Percentiles rank a stretch among this genome's conserved stretches.
Conservation (phyloP, 495 filamentous ascomycete genomes). For the Neurospora sp. region DNA sequence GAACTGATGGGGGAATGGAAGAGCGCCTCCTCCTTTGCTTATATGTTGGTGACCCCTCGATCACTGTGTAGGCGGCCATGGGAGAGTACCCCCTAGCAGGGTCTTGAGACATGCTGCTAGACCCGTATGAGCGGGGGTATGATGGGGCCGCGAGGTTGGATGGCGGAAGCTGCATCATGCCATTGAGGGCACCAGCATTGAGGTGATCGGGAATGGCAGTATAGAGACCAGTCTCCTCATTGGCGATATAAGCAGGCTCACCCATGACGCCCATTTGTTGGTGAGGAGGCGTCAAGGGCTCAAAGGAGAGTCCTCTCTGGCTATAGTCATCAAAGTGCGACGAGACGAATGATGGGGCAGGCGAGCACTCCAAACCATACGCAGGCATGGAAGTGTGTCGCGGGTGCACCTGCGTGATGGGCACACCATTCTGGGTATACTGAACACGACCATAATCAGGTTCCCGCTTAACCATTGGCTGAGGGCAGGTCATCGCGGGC, state of each 20-base stretch:
- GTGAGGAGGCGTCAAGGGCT: constrained; percentile 92
- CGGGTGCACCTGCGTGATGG: constrained; percentile 69
- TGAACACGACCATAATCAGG: constrained; percentile 62
- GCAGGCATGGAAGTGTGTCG: constrained; percentile 95
- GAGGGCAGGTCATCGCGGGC: constrained; percentile 51
- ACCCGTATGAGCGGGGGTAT: constrained; percentile 62
- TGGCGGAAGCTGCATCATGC: constrained; percentile 84
- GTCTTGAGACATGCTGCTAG: constrained; percentile 41
- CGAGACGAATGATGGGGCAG: constrained; percentile 92
- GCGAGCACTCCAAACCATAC: constrained; percentile 89
- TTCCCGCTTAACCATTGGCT: constrained; percentile 72
- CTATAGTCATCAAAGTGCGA: constrained; percentile 97
- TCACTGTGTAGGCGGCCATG: constrained; percentile 67
- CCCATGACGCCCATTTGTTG: constrained; percentile 64
- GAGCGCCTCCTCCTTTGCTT: constrained; percentile 92
- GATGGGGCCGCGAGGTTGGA: constrained; percentile 71
- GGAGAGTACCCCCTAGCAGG: background rate
- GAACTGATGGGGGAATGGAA: constrained; percentile 70
- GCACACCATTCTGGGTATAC: constrained; percentile 86
- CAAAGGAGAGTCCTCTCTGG: constrained; percentile 89
- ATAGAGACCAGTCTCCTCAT: constrained; percentile 93
- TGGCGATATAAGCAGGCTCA: constrained; percentile 93
- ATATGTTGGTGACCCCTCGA: constrained; percentile 96
- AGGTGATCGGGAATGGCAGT: constrained; percentile 80
- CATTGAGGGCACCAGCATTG: constrained; percentile 48